phyloP scores from a whole-genome alignment of 257 asterid genomes.

The Przewalskia tangutica region DNA sequence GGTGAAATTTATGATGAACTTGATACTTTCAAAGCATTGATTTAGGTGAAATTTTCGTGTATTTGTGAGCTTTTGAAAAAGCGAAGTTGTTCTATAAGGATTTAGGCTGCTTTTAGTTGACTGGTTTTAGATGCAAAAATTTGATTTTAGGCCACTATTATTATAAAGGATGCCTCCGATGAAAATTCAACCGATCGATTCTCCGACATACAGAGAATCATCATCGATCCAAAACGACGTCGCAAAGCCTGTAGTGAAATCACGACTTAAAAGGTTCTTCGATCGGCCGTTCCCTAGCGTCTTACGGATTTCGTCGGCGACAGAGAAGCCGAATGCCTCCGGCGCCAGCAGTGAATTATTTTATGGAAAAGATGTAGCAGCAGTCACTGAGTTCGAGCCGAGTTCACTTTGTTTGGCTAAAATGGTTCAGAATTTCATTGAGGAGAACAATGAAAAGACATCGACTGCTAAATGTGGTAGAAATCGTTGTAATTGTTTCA shows the following conservation, averaged over 20 bases:
- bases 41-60: background rate
- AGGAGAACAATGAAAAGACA: slow-evolving; percentile 53
- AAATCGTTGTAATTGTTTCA: slow-evolving; percentile 80
- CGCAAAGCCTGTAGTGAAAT: slow-evolving; percentile 47
- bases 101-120: background rate
- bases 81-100: background rate
- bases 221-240: slow-evolving; percentile 33
- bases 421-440: slow-evolving; percentile 82
- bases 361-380: slow-evolving; percentile 26
- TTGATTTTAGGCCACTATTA: no score
- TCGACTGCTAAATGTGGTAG: slow-evolving; percentile 48
- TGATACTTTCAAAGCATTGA: background rate
- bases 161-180: slow-evolving; percentile 29
- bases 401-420: slow-evolving; percentile 80
- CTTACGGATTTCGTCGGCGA: slow-evolving; percentile 38
- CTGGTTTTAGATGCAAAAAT: background rate
- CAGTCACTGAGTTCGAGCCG: slow-evolving; percentile 57
- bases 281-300: slow-evolving; percentile 83
- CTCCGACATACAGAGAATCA: slow-evolving; percentile 12
- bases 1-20: background rate
- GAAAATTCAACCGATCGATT: slow-evolving; percentile 86
- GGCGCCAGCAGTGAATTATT: slow-evolving; percentile 15
- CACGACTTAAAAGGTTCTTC: slow-evolving; percentile 70
- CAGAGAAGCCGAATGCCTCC: slow-evolving; percentile 35
- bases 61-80: background rate